Base-by-base conservation (phyloP, 2,329 filamentous ascomycete genomes). In the Colletotrichum gloeosporioides region DNA sequence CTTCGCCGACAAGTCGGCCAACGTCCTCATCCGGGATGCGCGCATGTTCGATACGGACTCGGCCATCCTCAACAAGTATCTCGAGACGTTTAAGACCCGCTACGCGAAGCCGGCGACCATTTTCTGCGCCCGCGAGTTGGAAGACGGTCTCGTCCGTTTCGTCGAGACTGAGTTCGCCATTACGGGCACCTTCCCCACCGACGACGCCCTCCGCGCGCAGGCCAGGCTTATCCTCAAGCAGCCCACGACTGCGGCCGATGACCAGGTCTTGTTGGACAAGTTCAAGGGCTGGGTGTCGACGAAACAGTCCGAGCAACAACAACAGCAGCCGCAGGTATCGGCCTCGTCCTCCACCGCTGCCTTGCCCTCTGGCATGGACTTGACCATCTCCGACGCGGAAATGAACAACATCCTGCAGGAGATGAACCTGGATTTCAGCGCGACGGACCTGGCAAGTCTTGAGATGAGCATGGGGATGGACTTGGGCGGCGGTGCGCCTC, bases 41-140 rank as follows among this genome's bases (percentile, higher is more conserved):
- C 88, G 86, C 78, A 80, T 83, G 0, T 88, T 88, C 77, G 85
- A 85, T 22, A 82, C 88, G 22, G 85, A 86, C n/a, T 83, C 84
- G 10, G 80, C 82, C 4, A 87, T 88, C 3, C 88, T 87, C 1
- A 89, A 89, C 82, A 87, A 87, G 67, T 91, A 87, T 78, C 79
- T 90, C 39, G 84, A 87, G 77, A 84, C 83, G 4, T 83, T 91
- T 44, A 82, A 84, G 2, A 85, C 83, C 10, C 85, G 87, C 8
- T 87, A 87, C 74, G 83, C 85, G 16, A 86, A 87, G 12, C 89
- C 89, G 0, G 88, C 89, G 0, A 82, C 82, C 10, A 86, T 92
- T 0, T 93, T 93, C 80, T 92, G 90, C 82, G 91, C 89, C 22
- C 85, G 89, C 8, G 90, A 92, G 79, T 85, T 93, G 27, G 91